Percentiles rank a stretch among this genome's conserved stretches.
phyloP scores from a whole-genome alignment of 345 rosid genomes.

The Moricandia arvensis region DNA sequence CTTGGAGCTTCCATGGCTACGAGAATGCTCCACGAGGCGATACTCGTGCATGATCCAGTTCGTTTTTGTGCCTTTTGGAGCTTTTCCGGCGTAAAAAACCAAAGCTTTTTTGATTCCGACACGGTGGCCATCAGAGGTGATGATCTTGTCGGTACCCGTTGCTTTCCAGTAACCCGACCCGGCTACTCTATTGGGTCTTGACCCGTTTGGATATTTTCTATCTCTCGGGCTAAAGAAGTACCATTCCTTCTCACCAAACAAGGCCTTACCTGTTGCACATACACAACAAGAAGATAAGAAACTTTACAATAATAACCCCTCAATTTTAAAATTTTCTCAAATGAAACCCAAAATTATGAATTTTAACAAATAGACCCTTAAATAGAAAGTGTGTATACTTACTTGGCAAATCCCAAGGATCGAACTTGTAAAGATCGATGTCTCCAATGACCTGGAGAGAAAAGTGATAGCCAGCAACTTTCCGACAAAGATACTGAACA shows the following conservation, averaged over 20 bases:
- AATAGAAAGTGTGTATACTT: constrained; percentile 24
- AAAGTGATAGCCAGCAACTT: constrained; percentile 78
- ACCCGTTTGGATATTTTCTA: constrained; percentile 92
- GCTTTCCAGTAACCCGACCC: constrained; percentile 98
- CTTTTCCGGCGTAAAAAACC: constrained; percentile 85
- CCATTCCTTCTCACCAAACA: constrained; percentile 72
- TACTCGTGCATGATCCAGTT: constrained; percentile 99
- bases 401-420: constrained; percentile 94
- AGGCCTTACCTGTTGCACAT: constrained; percentile 54
- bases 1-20: constrained; percentile 63
- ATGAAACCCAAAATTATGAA: background rate
- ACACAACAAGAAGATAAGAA: constrained; percentile 6
- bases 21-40: constrained; percentile 58
- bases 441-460: constrained; percentile 70
- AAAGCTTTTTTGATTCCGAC: constrained; percentile 94
- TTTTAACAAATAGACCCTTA: background rate
- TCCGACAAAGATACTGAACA: constrained; percentile 76
- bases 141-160: constrained; percentile 85
- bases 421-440: constrained; percentile 88
- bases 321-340: background rate
- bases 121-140: constrained; percentile 64
- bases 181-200: constrained; percentile 92
- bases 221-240: constrained; percentile 76
- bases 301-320: background rate
- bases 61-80: constrained; percentile 90